These are phyloP conservation scores for Hericium rajendrae DNA, from an alignment of 768 basidiomycete genomes.

Conservation along the genomic window DNA sequence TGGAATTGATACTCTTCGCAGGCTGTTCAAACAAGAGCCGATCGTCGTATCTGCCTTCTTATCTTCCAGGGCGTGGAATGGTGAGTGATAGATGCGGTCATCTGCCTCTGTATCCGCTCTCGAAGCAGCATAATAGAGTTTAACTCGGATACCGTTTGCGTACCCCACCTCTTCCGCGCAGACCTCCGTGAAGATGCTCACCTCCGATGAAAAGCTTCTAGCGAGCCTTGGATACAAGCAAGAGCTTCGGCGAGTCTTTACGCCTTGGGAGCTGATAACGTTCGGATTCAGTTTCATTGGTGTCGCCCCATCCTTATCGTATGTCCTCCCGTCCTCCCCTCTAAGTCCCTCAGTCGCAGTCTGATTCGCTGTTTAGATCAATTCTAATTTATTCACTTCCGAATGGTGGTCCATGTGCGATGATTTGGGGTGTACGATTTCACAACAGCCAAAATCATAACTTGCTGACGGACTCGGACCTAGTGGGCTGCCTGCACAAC, in stretches of 20 bases:
- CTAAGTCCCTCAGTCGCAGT: no score
- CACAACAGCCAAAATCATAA: not conserved
- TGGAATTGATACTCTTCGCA: no score
- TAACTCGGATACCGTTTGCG: no score
- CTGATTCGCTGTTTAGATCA: slow-evolving; percentile 7
- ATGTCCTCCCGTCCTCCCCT: not conserved
- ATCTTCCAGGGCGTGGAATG: no score
- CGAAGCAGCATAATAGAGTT: no score
- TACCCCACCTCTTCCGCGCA: no score
- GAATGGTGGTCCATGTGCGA: slow-evolving; percentile 23
- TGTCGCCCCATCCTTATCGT: slow-evolving; percentile 18
- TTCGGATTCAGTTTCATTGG: slow-evolving; percentile 24
- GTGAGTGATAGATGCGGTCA: no score
- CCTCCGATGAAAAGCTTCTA: slow-evolving; percentile 29
- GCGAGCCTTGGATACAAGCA: slow-evolving; percentile 41
- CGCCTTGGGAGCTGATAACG: slow-evolving; percentile 33
- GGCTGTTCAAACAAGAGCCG: no score
- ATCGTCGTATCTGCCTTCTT: no score
- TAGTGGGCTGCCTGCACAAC: slow-evolving; percentile 26
- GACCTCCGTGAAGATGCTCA: not conserved
- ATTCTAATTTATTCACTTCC: slow-evolving; percentile 19
- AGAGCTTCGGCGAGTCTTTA: slow-evolving; percentile 48
- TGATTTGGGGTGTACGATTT: slow-evolving; percentile 24
- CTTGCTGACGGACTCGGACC: not conserved
- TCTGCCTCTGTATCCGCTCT: no score